phyloP scores from a whole-genome alignment of 192 early-diverging fungal species.

The Jimgerdemannia lactiflua region DNA sequence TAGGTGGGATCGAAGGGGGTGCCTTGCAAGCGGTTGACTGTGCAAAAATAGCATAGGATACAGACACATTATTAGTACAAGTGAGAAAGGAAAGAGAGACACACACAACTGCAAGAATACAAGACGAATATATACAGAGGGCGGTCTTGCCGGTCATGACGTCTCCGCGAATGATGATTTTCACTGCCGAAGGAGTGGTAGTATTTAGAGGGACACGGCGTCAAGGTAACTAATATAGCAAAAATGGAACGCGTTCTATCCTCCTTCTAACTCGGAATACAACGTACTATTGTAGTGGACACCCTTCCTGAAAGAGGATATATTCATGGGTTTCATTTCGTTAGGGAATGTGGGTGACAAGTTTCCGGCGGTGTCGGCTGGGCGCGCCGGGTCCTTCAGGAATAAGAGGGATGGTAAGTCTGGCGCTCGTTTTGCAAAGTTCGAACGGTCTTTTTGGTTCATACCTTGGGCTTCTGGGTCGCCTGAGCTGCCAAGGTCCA shows the following conservation, averaged over 20 bases:
- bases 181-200: conserved; percentile 35
- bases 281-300: conserved; percentile 46
- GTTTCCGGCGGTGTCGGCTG: not conserved
- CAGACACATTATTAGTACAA: not conserved
- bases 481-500: too few species aligned
- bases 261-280: not conserved
- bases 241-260: not conserved
- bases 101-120: not conserved
- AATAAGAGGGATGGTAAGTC: not conserved
- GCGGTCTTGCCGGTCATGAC: conserved; percentile 55
- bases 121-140: conserved; percentile 38
- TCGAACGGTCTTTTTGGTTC: too few species aligned
- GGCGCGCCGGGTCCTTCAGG: not conserved
- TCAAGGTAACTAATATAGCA: too few species aligned
- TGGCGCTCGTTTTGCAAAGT: too few species aligned
- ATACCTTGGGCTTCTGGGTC: too few species aligned
- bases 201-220: not conserved
- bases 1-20: conserved; percentile 38
- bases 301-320: conserved; percentile 29
- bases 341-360: not conserved
- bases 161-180: conserved; percentile 56
- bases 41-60: conserved; percentile 1
- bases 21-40: conserved; percentile 54
- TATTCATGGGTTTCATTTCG: conserved; percentile 29
- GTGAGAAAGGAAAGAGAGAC: too few species aligned